Evolutionary conservation across 2,329 filamentous ascomycete species (phyloP).

Genomic region (Neopestalotiopsis rosae): DNA sequence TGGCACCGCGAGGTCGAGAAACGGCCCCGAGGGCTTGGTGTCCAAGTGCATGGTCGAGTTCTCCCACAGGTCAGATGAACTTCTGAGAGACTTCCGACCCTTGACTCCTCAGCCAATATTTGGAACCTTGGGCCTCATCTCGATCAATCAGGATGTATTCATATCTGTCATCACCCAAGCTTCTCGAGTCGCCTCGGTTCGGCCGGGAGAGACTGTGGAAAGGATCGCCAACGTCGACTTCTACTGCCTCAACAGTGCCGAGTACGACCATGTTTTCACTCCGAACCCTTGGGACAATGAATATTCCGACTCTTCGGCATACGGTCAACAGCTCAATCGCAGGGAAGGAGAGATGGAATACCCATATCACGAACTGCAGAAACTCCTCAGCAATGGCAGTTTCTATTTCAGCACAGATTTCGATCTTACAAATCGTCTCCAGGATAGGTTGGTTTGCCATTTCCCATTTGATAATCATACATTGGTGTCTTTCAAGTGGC

Average conservation of each 20-base stretch:
- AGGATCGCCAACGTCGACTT: slow-evolving; percentile 88
- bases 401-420: slow-evolving; percentile 99
- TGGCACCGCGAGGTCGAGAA: slow-evolving; percentile 56
- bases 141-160: slow-evolving; percentile 84
- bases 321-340: slow-evolving; percentile 61
- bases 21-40: slow-evolving; percentile 48
- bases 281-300: slow-evolving; percentile 59
- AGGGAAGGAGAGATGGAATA: slow-evolving; percentile 79
- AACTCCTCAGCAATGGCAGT: slow-evolving; percentile 88
- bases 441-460: slow-evolving; percentile 69
- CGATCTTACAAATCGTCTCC: slow-evolving; percentile 89
- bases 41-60: slow-evolving; percentile 90
- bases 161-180: slow-evolving; percentile 86
- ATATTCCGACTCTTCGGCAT: slow-evolving; percentile 51
- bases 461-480: neutral
- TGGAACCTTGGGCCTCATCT: slow-evolving; percentile 88
- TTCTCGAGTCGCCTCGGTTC: slow-evolving; percentile 77
- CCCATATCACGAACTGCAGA: slow-evolving; percentile 88
- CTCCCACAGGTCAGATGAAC: slow-evolving; percentile 63
- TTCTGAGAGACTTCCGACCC: slow-evolving; percentile 78
- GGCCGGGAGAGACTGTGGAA: slow-evolving; percentile 88
- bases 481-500: neutral
- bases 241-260: slow-evolving; percentile 85
- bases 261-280: slow-evolving; percentile 79
- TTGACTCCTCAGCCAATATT: slow-evolving; percentile 77